Conservation (phyloP, 1,139 yeast species). For the Geotrichum carabidarum region DNA sequence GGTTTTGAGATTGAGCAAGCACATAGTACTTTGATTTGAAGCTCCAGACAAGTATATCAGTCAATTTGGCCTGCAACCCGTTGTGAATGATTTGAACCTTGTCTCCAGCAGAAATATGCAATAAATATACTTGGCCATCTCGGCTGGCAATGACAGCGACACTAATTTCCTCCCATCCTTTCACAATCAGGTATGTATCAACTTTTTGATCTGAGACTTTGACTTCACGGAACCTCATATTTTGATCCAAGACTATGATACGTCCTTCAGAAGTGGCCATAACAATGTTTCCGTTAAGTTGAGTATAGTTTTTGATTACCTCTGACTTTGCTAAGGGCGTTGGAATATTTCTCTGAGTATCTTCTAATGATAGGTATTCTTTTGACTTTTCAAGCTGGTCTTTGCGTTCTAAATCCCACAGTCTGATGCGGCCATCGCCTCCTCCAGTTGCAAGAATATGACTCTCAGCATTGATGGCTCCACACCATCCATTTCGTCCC, state of each 20-base stretch:
- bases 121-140: slow-evolving; percentile 48
- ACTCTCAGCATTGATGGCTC: slow-evolving; percentile 50
- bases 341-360: slow-evolving; percentile 22
- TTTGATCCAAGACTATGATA: slow-evolving; percentile 28
- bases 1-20: slow-evolving; percentile 64
- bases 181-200: slow-evolving; percentile 49
- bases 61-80: slow-evolving; percentile 43
- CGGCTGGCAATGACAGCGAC: slow-evolving; percentile 49
- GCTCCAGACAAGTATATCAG: slow-evolving; percentile 46
- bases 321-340: slow-evolving; percentile 45
- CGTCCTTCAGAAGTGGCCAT: slow-evolving; percentile 62
- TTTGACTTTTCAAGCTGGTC: slow-evolving; percentile 32
- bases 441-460: slow-evolving; percentile 65
- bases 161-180: slow-evolving; percentile 42
- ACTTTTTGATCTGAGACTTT: slow-evolving; percentile 41
- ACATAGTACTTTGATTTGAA: slow-evolving; percentile 36
- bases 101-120: slow-evolving; percentile 40
- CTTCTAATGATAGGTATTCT: slow-evolving; percentile 34
- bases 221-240: slow-evolving; percentile 28
- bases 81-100: slow-evolving; percentile 22
- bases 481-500: slow-evolving; percentile 86
- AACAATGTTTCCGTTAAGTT: slow-evolving; percentile 41
- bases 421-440: slow-evolving; percentile 75
- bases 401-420: slow-evolving; percentile 48
- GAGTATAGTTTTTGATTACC: slow-evolving; percentile 58